These are phyloP conservation scores for Linnemannia hyalina DNA, from an alignment of 192 early-diverging fungal genomes.

Conservation along the genomic window DNA sequence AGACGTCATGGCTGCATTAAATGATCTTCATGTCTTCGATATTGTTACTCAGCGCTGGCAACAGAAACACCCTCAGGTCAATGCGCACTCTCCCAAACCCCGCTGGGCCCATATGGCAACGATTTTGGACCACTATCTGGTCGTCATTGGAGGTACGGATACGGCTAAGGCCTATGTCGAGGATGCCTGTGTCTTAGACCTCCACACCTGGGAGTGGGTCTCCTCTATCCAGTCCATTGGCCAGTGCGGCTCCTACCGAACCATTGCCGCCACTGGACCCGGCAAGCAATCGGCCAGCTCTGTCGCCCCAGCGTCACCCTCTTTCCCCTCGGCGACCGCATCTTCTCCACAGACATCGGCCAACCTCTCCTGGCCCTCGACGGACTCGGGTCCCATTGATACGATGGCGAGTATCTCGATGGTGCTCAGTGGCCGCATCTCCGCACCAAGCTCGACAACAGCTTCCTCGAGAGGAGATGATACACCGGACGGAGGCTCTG, in stretches of 20 bases:
- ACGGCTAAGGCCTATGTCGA: slow-evolving; percentile 20
- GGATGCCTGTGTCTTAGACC: slow-evolving; percentile 27
- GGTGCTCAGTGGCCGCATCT: slow-evolving; percentile 17
- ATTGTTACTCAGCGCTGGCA: slow-evolving; percentile 26
- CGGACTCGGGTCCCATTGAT: slow-evolving; percentile 8
- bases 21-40: slow-evolving; percentile 23
- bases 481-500: not conserved
- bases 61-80: slow-evolving; percentile 21
- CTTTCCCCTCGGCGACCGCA: slow-evolving; percentile 16
- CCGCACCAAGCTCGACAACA: slow-evolving; percentile 16
- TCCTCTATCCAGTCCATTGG: slow-evolving; percentile 18
- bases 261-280: slow-evolving; percentile 25
- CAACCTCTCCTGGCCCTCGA: slow-evolving; percentile 7
- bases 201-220: slow-evolving; percentile 31
- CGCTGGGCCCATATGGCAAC: slow-evolving; percentile 30
- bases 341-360: slow-evolving; percentile 18
- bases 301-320: slow-evolving; percentile 12
- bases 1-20: slow-evolving; percentile 3
- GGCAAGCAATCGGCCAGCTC: slow-evolving; percentile 14
- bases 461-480: slow-evolving; percentile 3
- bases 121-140: slow-evolving; percentile 23
- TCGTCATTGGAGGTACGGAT: slow-evolving; percentile 23
- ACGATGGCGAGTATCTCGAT: slow-evolving; percentile 30
- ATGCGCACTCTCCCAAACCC: slow-evolving; percentile 16
- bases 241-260: slow-evolving; percentile 27